These are phyloP conservation scores for Spergularia azorica DNA, from an alignment of 179 eudicot species.

Conservation along the genomic window DNA sequence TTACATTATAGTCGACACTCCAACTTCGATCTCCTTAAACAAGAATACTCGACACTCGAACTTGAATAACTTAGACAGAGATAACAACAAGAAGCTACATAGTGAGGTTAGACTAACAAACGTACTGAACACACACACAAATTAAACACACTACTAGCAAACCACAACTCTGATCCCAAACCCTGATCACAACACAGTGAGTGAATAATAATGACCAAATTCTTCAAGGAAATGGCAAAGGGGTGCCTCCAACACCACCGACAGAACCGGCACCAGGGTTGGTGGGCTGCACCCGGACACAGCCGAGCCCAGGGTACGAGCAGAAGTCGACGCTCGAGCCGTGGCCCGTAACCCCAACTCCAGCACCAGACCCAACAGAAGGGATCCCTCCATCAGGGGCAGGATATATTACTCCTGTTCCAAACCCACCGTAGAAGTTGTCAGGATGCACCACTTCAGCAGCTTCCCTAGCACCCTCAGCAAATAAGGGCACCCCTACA, in stretches of 20 bases:
- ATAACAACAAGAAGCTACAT: background rate
- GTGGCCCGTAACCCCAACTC: conserved; percentile 9
- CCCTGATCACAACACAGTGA: background rate
- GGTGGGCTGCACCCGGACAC: conserved; percentile 26
- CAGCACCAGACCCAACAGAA: conserved; percentile 15
- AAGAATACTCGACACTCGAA: background rate
- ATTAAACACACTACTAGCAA: background rate
- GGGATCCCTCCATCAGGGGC: conserved; percentile 27
- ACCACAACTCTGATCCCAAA: background rate
- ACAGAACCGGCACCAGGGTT: conserved; percentile 22
- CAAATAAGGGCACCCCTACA: conserved; percentile 22
- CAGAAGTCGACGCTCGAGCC: conserved; percentile 37
- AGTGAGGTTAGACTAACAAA: background rate
- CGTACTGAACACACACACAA: background rate
- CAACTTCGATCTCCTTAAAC: background rate
- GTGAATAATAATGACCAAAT: background rate
- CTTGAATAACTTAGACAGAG: background rate
- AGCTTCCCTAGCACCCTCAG: conserved; percentile 23
- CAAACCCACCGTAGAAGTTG: conserved; percentile 30
- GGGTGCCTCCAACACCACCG: conserved; percentile 20
- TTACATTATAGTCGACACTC: background rate
- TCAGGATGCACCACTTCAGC: conserved; percentile 19
- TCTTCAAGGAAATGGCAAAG: conserved; percentile 34
- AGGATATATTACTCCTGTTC: conserved; percentile 21
- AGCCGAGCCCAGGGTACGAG: conserved; percentile 33